These are phyloP conservation scores for Aspergillus panamensis DNA, from an alignment of 495 filamentous ascomycete genomes.

Conservation along the genomic window DNA sequence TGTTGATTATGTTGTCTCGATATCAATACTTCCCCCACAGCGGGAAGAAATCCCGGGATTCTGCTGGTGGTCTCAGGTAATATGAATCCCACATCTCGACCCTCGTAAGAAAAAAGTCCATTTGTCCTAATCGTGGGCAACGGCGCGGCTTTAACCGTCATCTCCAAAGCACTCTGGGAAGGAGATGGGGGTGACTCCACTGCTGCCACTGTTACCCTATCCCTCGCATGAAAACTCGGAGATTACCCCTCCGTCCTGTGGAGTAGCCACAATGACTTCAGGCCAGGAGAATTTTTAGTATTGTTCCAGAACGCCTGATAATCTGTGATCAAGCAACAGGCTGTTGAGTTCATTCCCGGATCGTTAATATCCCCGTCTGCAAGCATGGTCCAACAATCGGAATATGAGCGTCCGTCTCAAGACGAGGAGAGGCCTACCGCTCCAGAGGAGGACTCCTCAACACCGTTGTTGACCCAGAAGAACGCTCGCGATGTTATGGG, in stretches of 20 bases:
- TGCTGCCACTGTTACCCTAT: not conserved
- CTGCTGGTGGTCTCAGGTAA: not conserved
- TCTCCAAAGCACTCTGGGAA: not conserved
- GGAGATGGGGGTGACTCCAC: not conserved
- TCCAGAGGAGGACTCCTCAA: not conserved
- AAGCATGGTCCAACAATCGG: constrained; percentile 10
- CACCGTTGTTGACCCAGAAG: constrained; percentile 9
- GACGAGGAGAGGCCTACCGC: constrained; percentile 4
- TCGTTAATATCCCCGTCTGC: not conserved
- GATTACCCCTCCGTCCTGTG: not conserved
- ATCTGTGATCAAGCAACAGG: not conserved
- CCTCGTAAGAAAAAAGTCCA: not conserved
- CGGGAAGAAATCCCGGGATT: not conserved
- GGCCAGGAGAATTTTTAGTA: not conserved
- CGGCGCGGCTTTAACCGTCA: not conserved
- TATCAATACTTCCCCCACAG: not conserved
- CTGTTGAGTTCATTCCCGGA: not conserved
- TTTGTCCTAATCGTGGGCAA: not conserved
- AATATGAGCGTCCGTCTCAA: constrained; percentile 4
- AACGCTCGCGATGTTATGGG: constrained; percentile 20
- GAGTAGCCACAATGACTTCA: not conserved
- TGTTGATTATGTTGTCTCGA: not conserved
- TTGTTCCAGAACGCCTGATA: not conserved
- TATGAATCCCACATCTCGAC: not conserved
- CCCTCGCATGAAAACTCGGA: constrained; percentile 1